Evolutionary conservation across 148 eudicot genomes (phyloP).

Genomic region (Selenicereus undatus): DNA sequence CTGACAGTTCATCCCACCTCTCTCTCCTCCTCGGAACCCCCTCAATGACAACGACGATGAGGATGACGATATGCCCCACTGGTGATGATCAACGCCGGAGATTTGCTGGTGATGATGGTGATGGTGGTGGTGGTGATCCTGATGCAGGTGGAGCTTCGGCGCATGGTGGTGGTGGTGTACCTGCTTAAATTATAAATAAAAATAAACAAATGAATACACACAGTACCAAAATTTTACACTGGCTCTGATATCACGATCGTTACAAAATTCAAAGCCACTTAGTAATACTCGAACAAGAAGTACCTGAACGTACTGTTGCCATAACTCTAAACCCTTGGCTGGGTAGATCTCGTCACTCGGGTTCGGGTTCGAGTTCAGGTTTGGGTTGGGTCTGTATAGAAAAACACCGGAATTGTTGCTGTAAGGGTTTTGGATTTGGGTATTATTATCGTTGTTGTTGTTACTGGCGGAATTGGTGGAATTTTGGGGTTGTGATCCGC

Average conservation of each 20-base stretch:
- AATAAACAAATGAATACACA: too few species aligned
- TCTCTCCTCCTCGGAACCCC: constrained; percentile 13
- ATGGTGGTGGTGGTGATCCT: constrained; percentile 19
- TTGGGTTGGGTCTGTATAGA: constrained; percentile 16
- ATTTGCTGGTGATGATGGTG: constrained; percentile 26
- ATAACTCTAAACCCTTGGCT: constrained; percentile 71
- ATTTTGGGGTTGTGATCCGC: constrained; percentile 14
- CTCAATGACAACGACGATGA: constrained; percentile 34
- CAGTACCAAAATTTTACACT: not conserved
- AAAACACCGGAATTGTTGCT: not conserved
- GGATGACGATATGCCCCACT: constrained; percentile 3
- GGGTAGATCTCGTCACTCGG: constrained; percentile 54
- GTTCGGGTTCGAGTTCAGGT: constrained; percentile 30
- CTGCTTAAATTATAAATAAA: constrained; percentile 17
- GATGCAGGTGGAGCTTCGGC: constrained; percentile 25
- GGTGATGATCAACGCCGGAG: not conserved
- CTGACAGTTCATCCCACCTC: constrained; percentile 60
- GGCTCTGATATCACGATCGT: too few species aligned
- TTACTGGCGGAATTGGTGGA: constrained; percentile 12
- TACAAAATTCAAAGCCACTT: too few species aligned
- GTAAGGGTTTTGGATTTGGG: constrained; percentile 14
- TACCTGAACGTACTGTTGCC: constrained; percentile 70
- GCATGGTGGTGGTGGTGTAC: constrained; percentile 47
- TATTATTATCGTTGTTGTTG: constrained; percentile 17
- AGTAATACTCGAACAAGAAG: too few species aligned